Conservation (phyloP, 2,329 filamentous ascomycete genomes). For the Alternaria dauci region DNA sequence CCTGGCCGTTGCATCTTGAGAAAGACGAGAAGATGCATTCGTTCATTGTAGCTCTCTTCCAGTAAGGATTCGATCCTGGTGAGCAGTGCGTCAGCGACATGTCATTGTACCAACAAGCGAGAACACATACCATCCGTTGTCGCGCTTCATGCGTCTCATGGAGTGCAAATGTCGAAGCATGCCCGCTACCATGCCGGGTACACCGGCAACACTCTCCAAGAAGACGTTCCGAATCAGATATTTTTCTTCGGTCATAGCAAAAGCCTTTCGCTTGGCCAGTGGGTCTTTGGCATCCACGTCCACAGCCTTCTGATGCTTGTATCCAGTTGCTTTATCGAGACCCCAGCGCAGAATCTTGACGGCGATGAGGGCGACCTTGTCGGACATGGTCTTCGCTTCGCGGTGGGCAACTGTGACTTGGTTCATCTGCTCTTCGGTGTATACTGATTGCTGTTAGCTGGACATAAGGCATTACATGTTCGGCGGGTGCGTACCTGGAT, state of each 20-base stretch:
- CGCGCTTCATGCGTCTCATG: conserved; percentile 83
- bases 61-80: conserved; percentile 86
- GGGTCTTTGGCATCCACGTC: conserved; percentile 49
- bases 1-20: conserved; percentile 89
- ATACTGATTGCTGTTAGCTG: conserved; percentile 56
- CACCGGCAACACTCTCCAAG: conserved; percentile 91
- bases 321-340: conserved; percentile 83
- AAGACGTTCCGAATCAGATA: conserved; percentile 93
- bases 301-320: conserved; percentile 71
- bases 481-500: conserved; percentile 51
- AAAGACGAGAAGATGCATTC: conserved; percentile 93
- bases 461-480: not conserved
- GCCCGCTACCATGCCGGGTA: conserved; percentile 95
- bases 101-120: not conserved
- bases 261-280: conserved; percentile 67
- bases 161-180: conserved; percentile 91
- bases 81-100: conserved; percentile 14
- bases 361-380: conserved; percentile 79
- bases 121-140: conserved; percentile 79
- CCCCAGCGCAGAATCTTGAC: conserved; percentile 79
- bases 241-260: conserved; percentile 79
- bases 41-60: conserved; percentile 90
- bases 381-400: conserved; percentile 73
- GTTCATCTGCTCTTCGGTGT: conserved; percentile 81
- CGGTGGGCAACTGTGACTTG: conserved; percentile 79